A percentile compares a stretch with the other conserved stretches of the same genome.
Evolutionary conservation across 192 early-diverging fungal genomes (phyloP).

Genomic region (Umbelopsis isabellina): DNA sequence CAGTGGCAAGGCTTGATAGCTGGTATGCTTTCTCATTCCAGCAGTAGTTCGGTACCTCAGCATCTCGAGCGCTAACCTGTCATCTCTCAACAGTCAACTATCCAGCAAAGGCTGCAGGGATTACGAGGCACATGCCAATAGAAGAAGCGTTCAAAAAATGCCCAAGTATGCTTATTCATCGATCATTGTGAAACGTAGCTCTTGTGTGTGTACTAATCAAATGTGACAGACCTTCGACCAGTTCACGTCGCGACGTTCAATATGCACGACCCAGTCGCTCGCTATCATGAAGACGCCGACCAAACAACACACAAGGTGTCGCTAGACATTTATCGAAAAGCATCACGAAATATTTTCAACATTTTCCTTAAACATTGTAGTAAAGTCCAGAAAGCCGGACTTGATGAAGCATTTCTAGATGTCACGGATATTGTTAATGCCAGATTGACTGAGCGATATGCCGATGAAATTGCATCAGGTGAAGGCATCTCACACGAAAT

Average conservation of each 20-base stretch:
- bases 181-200: neutral
- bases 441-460: slow-evolving; percentile 50
- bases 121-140: slow-evolving; percentile 63
- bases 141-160: slow-evolving; percentile 56
- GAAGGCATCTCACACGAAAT: neutral
- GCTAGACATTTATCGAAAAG: slow-evolving; percentile 78
- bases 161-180: slow-evolving; percentile 41
- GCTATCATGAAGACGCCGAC: slow-evolving; percentile 70
- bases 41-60: neutral
- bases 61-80: neutral
- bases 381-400: slow-evolving; percentile 70
- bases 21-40: slow-evolving; percentile 36
- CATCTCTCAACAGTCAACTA: slow-evolving; percentile 69
- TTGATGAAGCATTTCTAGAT: slow-evolving; percentile 93
- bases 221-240: slow-evolving; percentile 60
- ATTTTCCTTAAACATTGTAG: slow-evolving; percentile 63
- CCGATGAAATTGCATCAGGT: slow-evolving; percentile 14
- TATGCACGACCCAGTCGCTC: slow-evolving; percentile 62
- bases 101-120: slow-evolving; percentile 76
- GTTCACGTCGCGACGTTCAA: slow-evolving; percentile 87
- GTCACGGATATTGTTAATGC: slow-evolving; percentile 70
- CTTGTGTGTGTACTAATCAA: neutral
- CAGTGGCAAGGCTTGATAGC: slow-evolving; percentile 91
- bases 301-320: slow-evolving; percentile 87
- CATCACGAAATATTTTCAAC: slow-evolving; percentile 72